These are phyloP conservation scores for Lachnellula subtilissima DNA, from an alignment of 2,329 filamentous ascomycete genomes.

Conservation along the genomic window DNA sequence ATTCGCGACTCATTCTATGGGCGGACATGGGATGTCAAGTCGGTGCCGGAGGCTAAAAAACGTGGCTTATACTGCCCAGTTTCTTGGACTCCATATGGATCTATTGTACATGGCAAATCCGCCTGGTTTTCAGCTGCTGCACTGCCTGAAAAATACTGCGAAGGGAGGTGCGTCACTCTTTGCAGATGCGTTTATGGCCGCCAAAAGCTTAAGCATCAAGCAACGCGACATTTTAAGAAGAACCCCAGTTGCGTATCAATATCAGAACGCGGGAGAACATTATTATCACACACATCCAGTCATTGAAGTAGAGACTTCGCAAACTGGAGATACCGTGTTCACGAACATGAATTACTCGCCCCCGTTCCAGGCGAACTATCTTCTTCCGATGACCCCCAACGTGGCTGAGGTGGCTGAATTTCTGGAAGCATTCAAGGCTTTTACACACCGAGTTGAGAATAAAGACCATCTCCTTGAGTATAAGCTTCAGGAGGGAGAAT, in stretches of 20 bases:
- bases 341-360: conserved; percentile 64
- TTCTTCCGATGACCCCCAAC: conserved; percentile 19
- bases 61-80: conserved; percentile 80
- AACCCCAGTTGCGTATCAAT: conserved; percentile 56
- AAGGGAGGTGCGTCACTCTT: conserved; percentile 83
- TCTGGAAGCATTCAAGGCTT: conserved; percentile 42
- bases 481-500: conserved; percentile 75
- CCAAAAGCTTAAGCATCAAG: conserved; percentile 34
- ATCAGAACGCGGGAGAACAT: conserved; percentile 58
- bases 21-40: conserved; percentile 81
- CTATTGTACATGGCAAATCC: conserved; percentile 78
- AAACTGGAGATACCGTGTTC: background rate
- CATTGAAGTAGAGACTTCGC: conserved; percentile 35
- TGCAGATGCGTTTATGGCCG: conserved; percentile 66
- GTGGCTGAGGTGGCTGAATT: conserved; percentile 12
- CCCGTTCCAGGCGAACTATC: conserved; percentile 65
- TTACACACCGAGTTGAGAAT: conserved; percentile 55
- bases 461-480: conserved; percentile 60
- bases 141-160: conserved; percentile 79
- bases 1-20: conserved; percentile 90
- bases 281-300: conserved; percentile 58
- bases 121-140: conserved; percentile 80
- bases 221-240: conserved; percentile 37
- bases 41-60: conserved; percentile 78
- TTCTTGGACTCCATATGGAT: conserved; percentile 89